Evolutionary conservation across 805 yeast species (phyloP).

Genomic region (Candida silvicultrix): DNA sequence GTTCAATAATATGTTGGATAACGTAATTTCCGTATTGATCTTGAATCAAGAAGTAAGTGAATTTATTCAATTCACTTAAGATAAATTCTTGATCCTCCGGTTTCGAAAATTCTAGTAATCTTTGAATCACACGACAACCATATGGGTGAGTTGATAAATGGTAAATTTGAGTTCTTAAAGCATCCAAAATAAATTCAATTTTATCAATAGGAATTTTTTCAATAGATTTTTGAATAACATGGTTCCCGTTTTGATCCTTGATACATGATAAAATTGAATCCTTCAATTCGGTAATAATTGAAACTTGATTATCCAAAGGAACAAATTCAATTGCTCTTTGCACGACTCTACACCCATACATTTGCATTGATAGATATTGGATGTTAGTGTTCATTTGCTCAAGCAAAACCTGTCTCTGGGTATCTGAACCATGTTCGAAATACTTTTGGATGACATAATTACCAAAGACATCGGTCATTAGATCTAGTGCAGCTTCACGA

Average conservation of each 20-base stretch:
- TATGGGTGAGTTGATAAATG: slow-evolving; percentile 92
- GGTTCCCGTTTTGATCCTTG: slow-evolving; percentile 97
- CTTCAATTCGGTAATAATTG: slow-evolving; percentile 64
- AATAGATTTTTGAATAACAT: slow-evolving; percentile 92
- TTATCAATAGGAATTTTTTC: slow-evolving; percentile 73
- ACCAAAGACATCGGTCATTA: slow-evolving; percentile 97
- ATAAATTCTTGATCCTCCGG: slow-evolving; percentile 59
- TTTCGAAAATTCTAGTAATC: slow-evolving; percentile 76
- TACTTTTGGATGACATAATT: slow-evolving; percentile 94
- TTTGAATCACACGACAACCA: slow-evolving; percentile 95
- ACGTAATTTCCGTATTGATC: slow-evolving; percentile 98
- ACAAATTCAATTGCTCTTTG: slow-evolving; percentile 86
- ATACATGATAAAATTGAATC: slow-evolving; percentile 60
- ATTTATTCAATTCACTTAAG: slow-evolving; percentile 64
- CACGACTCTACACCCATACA: slow-evolving; percentile 98
- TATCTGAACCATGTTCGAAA: slow-evolving; percentile 72
- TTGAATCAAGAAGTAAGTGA: slow-evolving; percentile 71
- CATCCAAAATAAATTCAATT: slow-evolving; percentile 65
- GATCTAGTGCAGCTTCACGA: slow-evolving; percentile 61
- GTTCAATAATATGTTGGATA: slow-evolving; percentile 88
- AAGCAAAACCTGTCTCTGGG: slow-evolving; percentile 64
- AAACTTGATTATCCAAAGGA: slow-evolving; percentile 54
- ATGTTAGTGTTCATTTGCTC: slow-evolving; percentile 71
- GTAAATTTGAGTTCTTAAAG: slow-evolving; percentile 64
- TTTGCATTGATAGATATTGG: slow-evolving; percentile 73